A percentile compares a stretch with the other conserved stretches of the same genome.
These are phyloP conservation scores for Colletotrichum kahawae DNA, from an alignment of 2,329 filamentous ascomycete genomes.

Conservation along the genomic window DNA sequence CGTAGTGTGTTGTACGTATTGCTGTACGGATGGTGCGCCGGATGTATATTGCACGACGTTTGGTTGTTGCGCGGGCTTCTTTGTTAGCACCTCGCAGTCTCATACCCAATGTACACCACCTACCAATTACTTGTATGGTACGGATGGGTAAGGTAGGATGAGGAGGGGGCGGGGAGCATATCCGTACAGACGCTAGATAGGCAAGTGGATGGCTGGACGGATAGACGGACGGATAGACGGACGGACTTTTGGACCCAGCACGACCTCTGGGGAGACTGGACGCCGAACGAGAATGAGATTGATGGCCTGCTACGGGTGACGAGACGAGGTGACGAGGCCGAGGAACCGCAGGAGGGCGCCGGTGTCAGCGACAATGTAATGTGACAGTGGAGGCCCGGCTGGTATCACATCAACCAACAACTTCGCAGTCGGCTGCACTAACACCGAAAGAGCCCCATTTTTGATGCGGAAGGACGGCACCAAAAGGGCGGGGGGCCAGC, in stretches of 20 bases:
- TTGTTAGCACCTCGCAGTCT: background rate
- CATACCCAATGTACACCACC: background rate
- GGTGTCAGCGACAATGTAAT: constrained; percentile 2
- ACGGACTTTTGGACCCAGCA: background rate
- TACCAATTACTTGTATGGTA: background rate
- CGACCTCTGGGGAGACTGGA: background rate
- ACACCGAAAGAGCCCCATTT: background rate
- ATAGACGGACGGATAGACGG: background rate
- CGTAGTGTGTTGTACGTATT: background rate
- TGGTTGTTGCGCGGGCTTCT: background rate
- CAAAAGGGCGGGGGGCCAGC: background rate
- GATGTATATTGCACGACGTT: background rate
- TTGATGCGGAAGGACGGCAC: constrained; percentile 10
- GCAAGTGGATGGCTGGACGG: background rate
- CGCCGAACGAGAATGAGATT: background rate
- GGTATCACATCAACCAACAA: background rate
- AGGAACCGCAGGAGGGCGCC: background rate
- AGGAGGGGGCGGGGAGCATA: background rate
- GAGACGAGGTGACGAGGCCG: background rate
- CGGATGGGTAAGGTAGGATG: background rate
- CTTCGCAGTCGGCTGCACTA: background rate
- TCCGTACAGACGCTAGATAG: background rate
- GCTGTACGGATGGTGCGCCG: background rate
- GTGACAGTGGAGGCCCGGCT: background rate
- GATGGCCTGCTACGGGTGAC: background rate